phyloP scores from a whole-genome alignment of 2,329 filamentous ascomycete species.

The Rutstroemia sp. region DNA sequence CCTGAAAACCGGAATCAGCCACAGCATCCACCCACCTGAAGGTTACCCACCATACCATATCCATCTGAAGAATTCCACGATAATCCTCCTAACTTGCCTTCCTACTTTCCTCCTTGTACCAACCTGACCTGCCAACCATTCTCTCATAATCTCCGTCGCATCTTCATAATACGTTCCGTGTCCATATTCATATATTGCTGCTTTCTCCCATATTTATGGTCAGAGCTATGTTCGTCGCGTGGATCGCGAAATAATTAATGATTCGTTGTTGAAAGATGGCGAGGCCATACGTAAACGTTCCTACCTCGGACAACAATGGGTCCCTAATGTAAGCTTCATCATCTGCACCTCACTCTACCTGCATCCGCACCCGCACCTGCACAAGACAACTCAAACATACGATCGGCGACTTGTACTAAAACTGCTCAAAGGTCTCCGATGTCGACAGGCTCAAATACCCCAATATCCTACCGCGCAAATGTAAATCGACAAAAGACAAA shows the following conservation, averaged over 20 bases:
- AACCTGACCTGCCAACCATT: background rate
- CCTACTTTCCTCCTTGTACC: background rate
- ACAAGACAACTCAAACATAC: background rate
- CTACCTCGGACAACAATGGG: constrained; percentile 10
- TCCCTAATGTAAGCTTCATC: constrained; percentile 4
- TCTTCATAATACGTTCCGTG: background rate
- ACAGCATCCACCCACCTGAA: constrained; percentile 9
- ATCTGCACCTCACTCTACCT: no score
- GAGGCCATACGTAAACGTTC: constrained; percentile 21
- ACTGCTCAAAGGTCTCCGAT: constrained; percentile 17
- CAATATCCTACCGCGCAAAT: constrained; percentile 63
- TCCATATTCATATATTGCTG: background rate
- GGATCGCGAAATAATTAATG: constrained; percentile 7
- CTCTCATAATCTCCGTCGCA: background rate
- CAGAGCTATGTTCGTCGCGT: constrained; percentile 5
- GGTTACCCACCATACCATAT: background rate
- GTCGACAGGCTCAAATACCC: constrained; percentile 13
- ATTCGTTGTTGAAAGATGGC: constrained; percentile 23
- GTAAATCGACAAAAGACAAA: constrained; percentile 84
- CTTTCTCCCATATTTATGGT: background rate
- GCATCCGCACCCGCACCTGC: background rate
- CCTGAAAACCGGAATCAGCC: constrained; percentile 1
- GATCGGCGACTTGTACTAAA: constrained; percentile 3
- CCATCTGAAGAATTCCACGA: no score
- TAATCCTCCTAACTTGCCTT: background rate